Evolutionary conservation across 1,284 basidiomycete species (phyloP), one percentile per base, ranked within the genome.

Genomic region (Coniferiporia weirii): DNA sequence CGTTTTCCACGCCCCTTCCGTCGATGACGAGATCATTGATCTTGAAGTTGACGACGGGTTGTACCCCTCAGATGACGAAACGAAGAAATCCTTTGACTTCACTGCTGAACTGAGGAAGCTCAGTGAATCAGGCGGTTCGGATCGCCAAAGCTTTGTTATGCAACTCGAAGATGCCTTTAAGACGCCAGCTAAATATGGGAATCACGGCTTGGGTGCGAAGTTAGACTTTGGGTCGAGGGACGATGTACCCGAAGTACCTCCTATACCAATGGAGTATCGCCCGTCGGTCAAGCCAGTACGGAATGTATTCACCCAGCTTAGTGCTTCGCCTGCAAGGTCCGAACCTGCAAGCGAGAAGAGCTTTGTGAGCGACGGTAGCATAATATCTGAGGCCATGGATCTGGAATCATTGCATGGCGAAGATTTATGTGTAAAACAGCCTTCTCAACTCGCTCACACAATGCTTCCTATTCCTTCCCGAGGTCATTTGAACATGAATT

Each of bases 41-140:
- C 72, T 69, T 0, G 79, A 81, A 46, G 66, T 77, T 10, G 81
- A 84, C 52, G 81, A 79, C 19, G 70, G 71, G 52, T 64, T 68
- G 56, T 64, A 64, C 32, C 57, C 60, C 4, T 66, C 75, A 10
- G 75, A 70, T 20, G 76, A 76, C 9, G 81, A 85, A 61, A 89
- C 88, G 0, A 87, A 86, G 71, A 84, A 81, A 65, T 89, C 87
- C 1, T 95, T 94, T 64, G 91, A 94, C 69, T 95, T 94, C 67
- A 93, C 91, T 0, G 85, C 83, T 20, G 92, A 93, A 70, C 75
- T 91, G 52, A 76, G 80, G 68, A 82, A 76, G 63, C 78, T 94
- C 47, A 86, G 86, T 59, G 83, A 85, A 65, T 84, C 81, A 5
- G 87, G 87, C 27, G 84, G 69, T 2, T 83, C 83, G 0, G 82